Conservation (phyloP, 2,329 filamentous ascomycete genomes). For the Nemania sp. region DNA sequence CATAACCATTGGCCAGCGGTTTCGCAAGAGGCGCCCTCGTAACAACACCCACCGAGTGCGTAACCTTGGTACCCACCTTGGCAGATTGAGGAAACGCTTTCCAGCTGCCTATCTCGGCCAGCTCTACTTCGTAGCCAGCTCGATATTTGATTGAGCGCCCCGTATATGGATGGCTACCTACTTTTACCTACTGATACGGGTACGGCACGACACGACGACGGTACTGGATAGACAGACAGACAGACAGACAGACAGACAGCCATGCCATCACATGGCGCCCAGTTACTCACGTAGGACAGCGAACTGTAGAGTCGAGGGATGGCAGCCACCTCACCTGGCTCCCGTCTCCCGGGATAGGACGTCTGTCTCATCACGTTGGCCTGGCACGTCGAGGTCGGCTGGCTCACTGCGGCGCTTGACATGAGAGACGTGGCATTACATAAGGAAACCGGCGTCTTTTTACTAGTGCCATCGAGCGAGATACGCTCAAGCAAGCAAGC, state of each 20-base stretch:
- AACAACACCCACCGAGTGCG: slow-evolving; percentile 21
- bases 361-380: slow-evolving; percentile 4
- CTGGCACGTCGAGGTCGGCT: background rate
- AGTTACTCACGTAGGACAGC: background rate
- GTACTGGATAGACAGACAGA: slow-evolving; percentile 5
- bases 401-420: background rate
- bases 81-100: slow-evolving; percentile 11
- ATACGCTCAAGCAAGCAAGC: slow-evolving; percentile 14
- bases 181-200: slow-evolving; percentile 10
- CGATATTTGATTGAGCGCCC: slow-evolving; percentile 10
- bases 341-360: background rate
- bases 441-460: background rate
- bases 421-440: slow-evolving; percentile 9
- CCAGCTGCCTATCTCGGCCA: slow-evolving; percentile 29
- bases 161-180: background rate
- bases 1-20: slow-evolving; percentile 12
- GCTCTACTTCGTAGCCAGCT: slow-evolving; percentile 23
- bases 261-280: background rate
- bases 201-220: background rate
- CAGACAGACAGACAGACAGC: background rate
- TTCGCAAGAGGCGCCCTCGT: slow-evolving; percentile 19
- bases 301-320: background rate
- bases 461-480: slow-evolving; percentile 11
- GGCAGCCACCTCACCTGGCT: background rate
- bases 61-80: slow-evolving; percentile 24